phyloP scores from a whole-genome alignment of 495 filamentous ascomycete genomes.

The Parmelia sp. region DNA sequence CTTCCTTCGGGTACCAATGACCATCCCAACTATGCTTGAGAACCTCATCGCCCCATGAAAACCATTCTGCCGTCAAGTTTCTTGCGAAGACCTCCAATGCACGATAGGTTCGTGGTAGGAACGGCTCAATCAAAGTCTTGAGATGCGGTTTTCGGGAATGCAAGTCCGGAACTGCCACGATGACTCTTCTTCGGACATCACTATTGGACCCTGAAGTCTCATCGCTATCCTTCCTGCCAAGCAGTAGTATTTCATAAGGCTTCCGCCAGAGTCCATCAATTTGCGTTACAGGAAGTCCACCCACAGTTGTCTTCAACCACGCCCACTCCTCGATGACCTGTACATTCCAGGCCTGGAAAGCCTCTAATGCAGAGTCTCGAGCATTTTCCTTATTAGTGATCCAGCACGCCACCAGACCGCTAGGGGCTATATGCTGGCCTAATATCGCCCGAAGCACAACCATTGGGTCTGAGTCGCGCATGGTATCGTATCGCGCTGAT shows the following conservation, averaged over 20 bases:
- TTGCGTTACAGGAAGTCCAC: conserved; percentile 62
- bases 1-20: conserved; percentile 50
- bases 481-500: conserved; percentile 58
- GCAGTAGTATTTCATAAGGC: conserved; percentile 77
- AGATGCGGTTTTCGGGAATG: conserved; percentile 86
- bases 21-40: conserved; percentile 60
- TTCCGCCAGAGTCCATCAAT: conserved; percentile 69
- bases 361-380: conserved; percentile 50
- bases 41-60: conserved; percentile 81
- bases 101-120: conserved; percentile 48
- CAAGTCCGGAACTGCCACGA: conserved; percentile 78
- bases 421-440: conserved; percentile 45
- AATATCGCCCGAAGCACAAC: conserved; percentile 51
- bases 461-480: conserved; percentile 29
- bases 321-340: conserved; percentile 73
- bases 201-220: conserved; percentile 9
- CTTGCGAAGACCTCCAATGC: conserved; percentile 85
- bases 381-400: conserved; percentile 71
- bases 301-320: conserved; percentile 76
- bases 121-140: conserved; percentile 48
- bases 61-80: conserved; percentile 81
- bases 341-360: conserved; percentile 59
- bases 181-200: conserved; percentile 46
- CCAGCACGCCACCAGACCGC: conserved; percentile 71
- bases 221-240: conserved; percentile 47